Percentiles rank a stretch among this genome's conserved stretches.
phyloP scores from a whole-genome alignment of 2,329 filamentous ascomycete species.

The Rhinocladiella similis region DNA sequence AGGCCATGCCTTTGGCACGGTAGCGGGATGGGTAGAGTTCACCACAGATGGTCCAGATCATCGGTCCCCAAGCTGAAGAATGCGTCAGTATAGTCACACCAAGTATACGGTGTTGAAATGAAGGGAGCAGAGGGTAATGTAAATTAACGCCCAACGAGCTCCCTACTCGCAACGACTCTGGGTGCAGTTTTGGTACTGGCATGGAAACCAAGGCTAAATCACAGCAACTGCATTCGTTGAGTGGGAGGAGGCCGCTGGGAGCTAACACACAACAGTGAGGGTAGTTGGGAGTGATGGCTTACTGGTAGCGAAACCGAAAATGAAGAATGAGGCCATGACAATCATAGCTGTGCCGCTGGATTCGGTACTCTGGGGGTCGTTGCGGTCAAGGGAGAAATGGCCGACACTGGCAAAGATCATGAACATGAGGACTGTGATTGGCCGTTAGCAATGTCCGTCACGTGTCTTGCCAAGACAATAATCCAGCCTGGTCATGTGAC shows the following conservation, averaged over 20 bases:
- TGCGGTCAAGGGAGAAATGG: conserved; percentile 42
- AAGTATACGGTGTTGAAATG: too few relatives aligned
- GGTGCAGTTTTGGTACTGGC: too few relatives aligned
- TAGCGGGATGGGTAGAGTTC: conserved; percentile 47
- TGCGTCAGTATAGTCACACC: not conserved
- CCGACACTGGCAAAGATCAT: conserved; percentile 60
- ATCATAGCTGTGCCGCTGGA: conserved; percentile 67
- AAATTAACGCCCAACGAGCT: too few relatives aligned
- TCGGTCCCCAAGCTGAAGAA: conserved; percentile 69
- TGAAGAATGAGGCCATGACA: conserved; percentile 72
- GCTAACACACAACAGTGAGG: too few relatives aligned
- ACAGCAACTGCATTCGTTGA: too few relatives aligned
- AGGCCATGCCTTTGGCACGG: conserved; percentile 38
- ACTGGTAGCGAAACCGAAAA: conserved; percentile 69
- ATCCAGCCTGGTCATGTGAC: too few relatives aligned
- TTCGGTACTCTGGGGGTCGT: conserved; percentile 44
- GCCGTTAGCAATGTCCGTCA: too few relatives aligned
- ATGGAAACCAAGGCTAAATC: too few relatives aligned
- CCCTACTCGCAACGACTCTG: too few relatives aligned
- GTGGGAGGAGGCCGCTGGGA: too few relatives aligned
- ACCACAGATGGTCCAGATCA: conserved; percentile 49
- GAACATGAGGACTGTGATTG: conserved; percentile 63
- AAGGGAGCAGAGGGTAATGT: too few relatives aligned
- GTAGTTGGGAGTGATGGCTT: not conserved
- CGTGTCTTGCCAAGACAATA: too few relatives aligned